Evolutionary conservation across 2,329 filamentous ascomycete species (phyloP), one percentile per base, ranked within the genome.

Genomic region (Chrysoporthe puriensis): DNA sequence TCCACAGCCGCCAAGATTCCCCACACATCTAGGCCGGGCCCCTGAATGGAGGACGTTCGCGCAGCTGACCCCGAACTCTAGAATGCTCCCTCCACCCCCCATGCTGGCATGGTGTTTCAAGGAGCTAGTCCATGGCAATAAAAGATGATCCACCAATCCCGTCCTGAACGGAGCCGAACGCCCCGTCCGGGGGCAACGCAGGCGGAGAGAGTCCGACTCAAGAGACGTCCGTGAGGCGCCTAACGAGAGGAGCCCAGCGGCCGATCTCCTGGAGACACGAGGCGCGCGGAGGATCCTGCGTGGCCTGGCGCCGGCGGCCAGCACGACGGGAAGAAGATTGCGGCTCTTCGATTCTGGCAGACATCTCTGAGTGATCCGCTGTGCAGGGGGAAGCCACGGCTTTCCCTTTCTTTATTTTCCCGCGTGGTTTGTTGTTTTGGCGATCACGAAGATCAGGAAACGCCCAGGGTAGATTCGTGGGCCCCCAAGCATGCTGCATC

Each of bases 81-180:
- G 50, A 36, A 57, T 64, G 36, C n/a, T 57, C 52, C 58, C 26
- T 26, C 26, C 26, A 26, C 26, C 26, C 26, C 63, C 60, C 63
- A 66, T 60, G 63, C n/a, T 58, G 36, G 14, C 7, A 42, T 61
- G 60, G 60, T 66, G 67, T 69, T 69, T 69, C 67, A 69, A 61
- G 60, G 60, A 66, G 60, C 66, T 26, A 21, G 44, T 32, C 57
- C 58, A 26, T 46, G 48, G 59, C 61, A 61, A 61, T 60, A 48
- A 58, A 56, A 21, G 64, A 59, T 66, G 67, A 63, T 66, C 67
- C 67, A 66, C 67, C 64, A 66, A 69, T 69, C 67, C 63, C 52
- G 52, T 50, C 48, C 13, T 58, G 16, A 8, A 44, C 46, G 67
- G 64, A 62, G 64, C 64, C 60, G 46, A 18, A 54, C 36, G 46